These are phyloP conservation scores for Eucalyptus pumila DNA, from an alignment of 345 rosid genomes.

Conservation along the genomic window DNA sequence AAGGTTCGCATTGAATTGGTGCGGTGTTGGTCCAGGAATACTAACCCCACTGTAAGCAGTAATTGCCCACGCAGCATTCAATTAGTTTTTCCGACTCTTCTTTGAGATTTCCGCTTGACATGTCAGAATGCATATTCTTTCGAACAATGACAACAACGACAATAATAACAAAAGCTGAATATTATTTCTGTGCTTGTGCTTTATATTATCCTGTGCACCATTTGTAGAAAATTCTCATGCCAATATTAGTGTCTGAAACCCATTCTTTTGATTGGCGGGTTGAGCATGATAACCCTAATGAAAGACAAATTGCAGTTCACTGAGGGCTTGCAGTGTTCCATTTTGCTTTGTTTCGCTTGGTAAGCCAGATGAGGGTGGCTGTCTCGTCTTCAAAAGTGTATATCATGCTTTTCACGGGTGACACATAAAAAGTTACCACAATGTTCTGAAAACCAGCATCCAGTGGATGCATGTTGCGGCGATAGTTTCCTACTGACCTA, in stretches of 20 bases:
- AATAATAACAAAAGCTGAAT: background rate
- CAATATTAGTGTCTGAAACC: background rate
- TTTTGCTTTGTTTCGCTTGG: background rate
- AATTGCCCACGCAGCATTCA: background rate
- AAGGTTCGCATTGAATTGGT: background rate
- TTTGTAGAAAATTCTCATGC: background rate
- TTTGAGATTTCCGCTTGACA: background rate
- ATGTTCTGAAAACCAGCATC: background rate
- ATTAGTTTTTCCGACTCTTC: background rate
- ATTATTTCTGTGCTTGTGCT: background rate
- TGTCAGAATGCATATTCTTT: background rate
- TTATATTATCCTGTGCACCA: background rate
- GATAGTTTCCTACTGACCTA: background rate
- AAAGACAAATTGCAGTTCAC: slow-evolving; percentile 18
- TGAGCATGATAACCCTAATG: slow-evolving; percentile 40
- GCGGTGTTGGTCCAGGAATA: background rate
- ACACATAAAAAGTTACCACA: background rate
- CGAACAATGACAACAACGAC: too few relatives aligned
- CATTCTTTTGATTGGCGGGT: slow-evolving; percentile 17
- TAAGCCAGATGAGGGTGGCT: background rate
- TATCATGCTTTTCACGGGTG: background rate
- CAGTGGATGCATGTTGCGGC: too few relatives aligned
- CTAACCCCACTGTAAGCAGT: background rate
- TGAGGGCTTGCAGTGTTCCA: background rate
- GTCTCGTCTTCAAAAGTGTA: background rate